phyloP scores from a whole-genome alignment of 192 early-diverging fungal species.

The Obelidium mucronatum region DNA sequence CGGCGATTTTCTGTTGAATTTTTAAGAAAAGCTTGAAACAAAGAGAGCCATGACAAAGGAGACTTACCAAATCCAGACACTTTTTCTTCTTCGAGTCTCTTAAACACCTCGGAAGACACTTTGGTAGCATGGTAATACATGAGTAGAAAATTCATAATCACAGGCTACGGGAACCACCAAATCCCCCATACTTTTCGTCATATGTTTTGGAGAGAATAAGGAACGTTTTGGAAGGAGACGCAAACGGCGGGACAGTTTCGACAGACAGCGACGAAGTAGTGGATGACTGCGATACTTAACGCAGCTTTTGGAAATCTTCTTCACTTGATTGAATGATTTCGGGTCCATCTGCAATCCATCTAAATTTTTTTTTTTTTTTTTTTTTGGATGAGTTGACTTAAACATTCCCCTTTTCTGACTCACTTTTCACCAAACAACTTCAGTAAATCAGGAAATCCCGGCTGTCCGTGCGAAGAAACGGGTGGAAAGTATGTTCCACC shows the following conservation, averaged over 20 bases:
- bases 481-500: conserved; percentile 52
- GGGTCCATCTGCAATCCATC: conserved; percentile 51
- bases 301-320: conserved; percentile 52
- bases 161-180: conserved; percentile 67
- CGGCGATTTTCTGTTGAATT: conserved; percentile 31
- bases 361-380: background rate
- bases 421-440: conserved; percentile 33
- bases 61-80: conserved; percentile 22
- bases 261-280: background rate
- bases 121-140: conserved; percentile 46
- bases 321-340: conserved; percentile 43
- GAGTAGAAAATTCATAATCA: conserved; percentile 61
- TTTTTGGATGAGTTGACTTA: background rate
- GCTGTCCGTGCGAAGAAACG: background rate
- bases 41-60: background rate
- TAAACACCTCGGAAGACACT: background rate
- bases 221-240: conserved; percentile 45
- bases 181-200: conserved; percentile 63
- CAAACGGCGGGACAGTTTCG: conserved; percentile 17
- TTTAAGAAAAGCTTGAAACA: background rate
- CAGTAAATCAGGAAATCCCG: background rate
- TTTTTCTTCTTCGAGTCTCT: background rate
- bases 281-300: background rate
- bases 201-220: conserved; percentile 43
- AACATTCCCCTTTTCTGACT: too few relatives aligned